Evolutionary conservation across 495 filamentous ascomycete genomes (phyloP).

Genomic region (Hypomontagnella submonticulosa): DNA sequence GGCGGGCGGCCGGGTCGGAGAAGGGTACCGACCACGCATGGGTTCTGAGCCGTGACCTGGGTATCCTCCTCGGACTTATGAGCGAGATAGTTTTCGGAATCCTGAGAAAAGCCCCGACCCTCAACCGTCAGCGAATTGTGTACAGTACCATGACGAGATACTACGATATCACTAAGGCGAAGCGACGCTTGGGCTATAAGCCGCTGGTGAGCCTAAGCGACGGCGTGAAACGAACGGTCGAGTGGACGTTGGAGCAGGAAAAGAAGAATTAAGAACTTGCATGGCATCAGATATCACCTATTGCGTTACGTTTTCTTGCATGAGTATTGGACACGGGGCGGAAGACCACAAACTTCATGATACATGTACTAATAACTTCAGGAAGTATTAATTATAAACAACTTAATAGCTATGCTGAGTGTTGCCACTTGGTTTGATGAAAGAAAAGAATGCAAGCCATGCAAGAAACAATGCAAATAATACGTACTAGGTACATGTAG

Average conservation of each 20-base stretch:
- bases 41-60: constrained; percentile 71
- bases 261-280: constrained; percentile 43
- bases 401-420: constrained; percentile 3
- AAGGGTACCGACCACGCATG: constrained; percentile 74
- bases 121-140: constrained; percentile 78
- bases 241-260: constrained; percentile 69
- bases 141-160: constrained; percentile 87
- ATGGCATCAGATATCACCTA: constrained; percentile 25
- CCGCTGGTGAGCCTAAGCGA: constrained; percentile 80
- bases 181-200: constrained; percentile 76
- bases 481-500: no score
- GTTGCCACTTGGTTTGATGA: not conserved
- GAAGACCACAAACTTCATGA: constrained; percentile 7
- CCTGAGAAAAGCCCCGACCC: constrained; percentile 76
- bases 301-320: not conserved
- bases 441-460: no score
- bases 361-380: constrained; percentile 9
- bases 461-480: not conserved
- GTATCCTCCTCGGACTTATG: constrained; percentile 71
- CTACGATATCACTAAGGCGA: constrained; percentile 87
- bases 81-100: constrained; percentile 75
- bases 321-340: not conserved
- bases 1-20: constrained; percentile 74
- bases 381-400: constrained; percentile 1
- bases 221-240: constrained; percentile 75